Conservation (phyloP, 1,284 basidiomycete species). For the Abortiporus biennis region DNA sequence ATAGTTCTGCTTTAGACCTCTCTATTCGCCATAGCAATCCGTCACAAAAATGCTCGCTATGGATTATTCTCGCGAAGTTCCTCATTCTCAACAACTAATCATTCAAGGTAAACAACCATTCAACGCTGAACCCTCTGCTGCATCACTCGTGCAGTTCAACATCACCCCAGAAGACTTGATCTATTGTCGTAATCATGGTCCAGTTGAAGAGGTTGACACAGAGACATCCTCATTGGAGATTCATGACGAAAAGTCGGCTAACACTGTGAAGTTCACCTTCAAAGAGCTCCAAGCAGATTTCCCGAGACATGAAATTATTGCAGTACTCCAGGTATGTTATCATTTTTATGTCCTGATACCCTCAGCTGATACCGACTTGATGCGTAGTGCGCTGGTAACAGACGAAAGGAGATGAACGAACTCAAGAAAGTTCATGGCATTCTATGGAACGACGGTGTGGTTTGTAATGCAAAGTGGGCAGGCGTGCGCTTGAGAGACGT, state of each 20-base stretch:
- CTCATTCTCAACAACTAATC: slow-evolving; percentile 39
- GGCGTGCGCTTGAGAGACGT: slow-evolving; percentile 53
- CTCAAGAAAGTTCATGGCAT: slow-evolving; percentile 40
- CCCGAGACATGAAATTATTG: slow-evolving; percentile 39
- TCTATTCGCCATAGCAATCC: too few relatives aligned
- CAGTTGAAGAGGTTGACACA: slow-evolving; percentile 45
- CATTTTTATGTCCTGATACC: background rate
- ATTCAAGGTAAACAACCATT: slow-evolving; percentile 43
- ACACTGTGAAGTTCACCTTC: slow-evolving; percentile 30
- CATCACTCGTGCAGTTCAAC: slow-evolving; percentile 45
- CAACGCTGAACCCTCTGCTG: slow-evolving; percentile 52
- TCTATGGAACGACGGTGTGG: slow-evolving; percentile 55
- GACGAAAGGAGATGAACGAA: slow-evolving; percentile 59
- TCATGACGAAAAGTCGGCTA: too few relatives aligned
- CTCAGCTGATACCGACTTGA: background rate
- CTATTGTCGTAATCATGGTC: slow-evolving; percentile 57
- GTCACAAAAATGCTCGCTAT: too few relatives aligned
- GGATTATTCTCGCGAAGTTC: slow-evolving; percentile 16
- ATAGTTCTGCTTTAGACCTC: too few relatives aligned
- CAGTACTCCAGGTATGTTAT: slow-evolving; percentile 50
- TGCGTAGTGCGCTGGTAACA: slow-evolving; percentile 59
- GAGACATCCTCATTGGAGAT: slow-evolving; percentile 37
- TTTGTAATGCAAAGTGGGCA: slow-evolving; percentile 56
- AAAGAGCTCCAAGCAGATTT: slow-evolving; percentile 37
- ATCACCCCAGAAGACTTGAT: slow-evolving; percentile 53